Evolutionary conservation across 495 filamentous ascomycete genomes (phyloP).

Genomic region (Pseudomonodictys pantanalensis): DNA sequence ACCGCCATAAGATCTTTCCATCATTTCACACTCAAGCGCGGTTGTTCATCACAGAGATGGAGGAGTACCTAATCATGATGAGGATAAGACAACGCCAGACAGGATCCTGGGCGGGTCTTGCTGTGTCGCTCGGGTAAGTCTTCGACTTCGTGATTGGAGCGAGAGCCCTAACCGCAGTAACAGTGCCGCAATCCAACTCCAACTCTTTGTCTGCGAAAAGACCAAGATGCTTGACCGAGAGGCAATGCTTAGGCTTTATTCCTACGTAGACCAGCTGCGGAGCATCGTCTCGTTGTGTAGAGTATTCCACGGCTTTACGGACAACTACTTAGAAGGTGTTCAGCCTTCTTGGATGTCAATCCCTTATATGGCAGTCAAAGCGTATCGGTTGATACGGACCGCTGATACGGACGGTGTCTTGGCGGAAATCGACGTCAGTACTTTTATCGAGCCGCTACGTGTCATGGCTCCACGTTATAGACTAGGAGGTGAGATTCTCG

Average conservation of each 20-base stretch:
- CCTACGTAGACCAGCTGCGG: neutral
- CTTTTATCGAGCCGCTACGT: neutral
- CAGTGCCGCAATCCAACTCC: conserved; percentile 15
- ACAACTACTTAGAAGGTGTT: conserved; percentile 7
- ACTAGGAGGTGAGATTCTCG: neutral
- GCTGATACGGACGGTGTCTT: neutral
- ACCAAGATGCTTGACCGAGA: neutral
- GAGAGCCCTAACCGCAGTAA: neutral
- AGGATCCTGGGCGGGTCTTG: neutral
- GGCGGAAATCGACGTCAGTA: neutral
- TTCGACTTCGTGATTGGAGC: too few species aligned
- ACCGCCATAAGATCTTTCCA: neutral
- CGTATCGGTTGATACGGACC: neutral
- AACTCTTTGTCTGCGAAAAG: conserved; percentile 2
- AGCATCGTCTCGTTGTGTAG: neutral
- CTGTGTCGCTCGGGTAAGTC: neutral
- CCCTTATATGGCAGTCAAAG: neutral
- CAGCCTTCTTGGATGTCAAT: neutral
- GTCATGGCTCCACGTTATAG: neutral
- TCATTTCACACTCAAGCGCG: neutral
- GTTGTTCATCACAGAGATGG: neutral
- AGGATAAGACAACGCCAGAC: neutral
- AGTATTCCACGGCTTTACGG: neutral
- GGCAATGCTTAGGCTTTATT: neutral
- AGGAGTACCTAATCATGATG: neutral